Evolutionary conservation across 2,329 filamentous ascomycete species (phyloP).

Genomic region (Amauroascus verrucosus): DNA sequence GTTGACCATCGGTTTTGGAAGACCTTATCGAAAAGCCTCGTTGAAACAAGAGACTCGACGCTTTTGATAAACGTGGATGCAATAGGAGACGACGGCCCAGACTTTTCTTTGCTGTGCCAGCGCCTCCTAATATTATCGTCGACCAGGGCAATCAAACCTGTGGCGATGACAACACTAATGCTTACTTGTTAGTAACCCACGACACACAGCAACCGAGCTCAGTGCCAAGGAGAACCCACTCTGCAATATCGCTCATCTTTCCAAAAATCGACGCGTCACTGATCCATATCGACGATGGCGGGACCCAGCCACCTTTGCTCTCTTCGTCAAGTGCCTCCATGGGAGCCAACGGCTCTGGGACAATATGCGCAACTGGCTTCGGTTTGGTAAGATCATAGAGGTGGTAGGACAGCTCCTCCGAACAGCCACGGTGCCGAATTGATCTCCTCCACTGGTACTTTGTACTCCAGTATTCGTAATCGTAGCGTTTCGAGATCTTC

Average conservation of each 20-base stretch:
- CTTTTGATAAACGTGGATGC: conserved; percentile 45
- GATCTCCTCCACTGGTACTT: conserved; percentile 75
- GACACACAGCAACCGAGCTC: not conserved
- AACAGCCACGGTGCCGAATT: conserved; percentile 54
- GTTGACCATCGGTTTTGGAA: conserved; percentile 45
- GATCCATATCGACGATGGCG: conserved; percentile 84
- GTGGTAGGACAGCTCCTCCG: conserved; percentile 63
- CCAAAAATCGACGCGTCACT: conserved; percentile 61
- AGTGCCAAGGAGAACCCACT: conserved; percentile 50
- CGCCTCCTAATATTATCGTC: conserved; percentile 81
- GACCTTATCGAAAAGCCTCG: conserved; percentile 53
- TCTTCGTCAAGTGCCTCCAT: conserved; percentile 62
- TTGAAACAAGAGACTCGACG: conserved; percentile 53
- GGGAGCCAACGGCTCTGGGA: conserved; percentile 64
- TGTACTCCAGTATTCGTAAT: conserved; percentile 88
- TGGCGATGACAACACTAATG: conserved; percentile 69
- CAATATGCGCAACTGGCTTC: conserved; percentile 67
- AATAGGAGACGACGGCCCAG: conserved; percentile 44
- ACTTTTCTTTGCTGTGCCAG: conserved; percentile 52
- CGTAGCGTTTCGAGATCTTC: conserved; percentile 63
- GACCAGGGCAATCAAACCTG: conserved; percentile 77
- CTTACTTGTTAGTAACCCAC: conserved; percentile 12
- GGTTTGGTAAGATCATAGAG: conserved; percentile 58
- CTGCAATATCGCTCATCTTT: conserved; percentile 67
- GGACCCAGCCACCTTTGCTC: conserved; percentile 75